A percentile compares a stretch with the other conserved stretches of the same genome.
Conservation (phyloP, 2,329 filamentous ascomycete genomes). For the Pseudocercospora musae region DNA sequence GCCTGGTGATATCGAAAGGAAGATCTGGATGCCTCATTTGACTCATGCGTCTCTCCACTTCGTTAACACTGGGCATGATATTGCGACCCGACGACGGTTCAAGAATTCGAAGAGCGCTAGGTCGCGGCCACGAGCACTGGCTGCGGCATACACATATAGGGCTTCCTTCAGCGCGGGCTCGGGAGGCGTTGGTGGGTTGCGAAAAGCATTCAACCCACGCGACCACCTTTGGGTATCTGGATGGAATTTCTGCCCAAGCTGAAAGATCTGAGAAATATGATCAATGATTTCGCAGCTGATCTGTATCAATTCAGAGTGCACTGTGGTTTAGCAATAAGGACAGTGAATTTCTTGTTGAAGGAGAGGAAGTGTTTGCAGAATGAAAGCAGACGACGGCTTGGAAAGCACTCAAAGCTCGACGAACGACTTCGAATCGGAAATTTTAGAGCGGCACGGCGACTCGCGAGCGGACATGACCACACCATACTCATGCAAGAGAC, state of each 20-base stretch:
- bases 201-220: too few species aligned
- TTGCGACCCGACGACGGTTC: background rate
- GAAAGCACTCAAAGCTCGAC: background rate
- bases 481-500: conserved; percentile 3
- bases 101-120: too few species aligned
- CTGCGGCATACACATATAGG: too few species aligned
- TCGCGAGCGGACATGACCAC: background rate
- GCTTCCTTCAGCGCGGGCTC: too few species aligned
- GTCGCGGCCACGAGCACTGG: background rate
- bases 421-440: background rate
- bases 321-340: background rate
- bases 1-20: background rate
- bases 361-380: background rate
- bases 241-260: too few species aligned
- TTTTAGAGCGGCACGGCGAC: background rate
- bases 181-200: too few species aligned
- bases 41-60: conserved; percentile 4
- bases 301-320: too few species aligned
- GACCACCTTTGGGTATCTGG: too few species aligned
- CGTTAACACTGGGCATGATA: background rate
- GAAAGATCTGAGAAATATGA: too few species aligned
- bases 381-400: background rate
- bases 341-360: background rate
- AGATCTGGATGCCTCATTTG: conserved; percentile 10
- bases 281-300: too few species aligned